Percentiles rank a stretch among this genome's conserved stretches.
Evolutionary conservation across 805 yeast species (phyloP).

Genomic region (Metschnikowia gruessii): DNA sequence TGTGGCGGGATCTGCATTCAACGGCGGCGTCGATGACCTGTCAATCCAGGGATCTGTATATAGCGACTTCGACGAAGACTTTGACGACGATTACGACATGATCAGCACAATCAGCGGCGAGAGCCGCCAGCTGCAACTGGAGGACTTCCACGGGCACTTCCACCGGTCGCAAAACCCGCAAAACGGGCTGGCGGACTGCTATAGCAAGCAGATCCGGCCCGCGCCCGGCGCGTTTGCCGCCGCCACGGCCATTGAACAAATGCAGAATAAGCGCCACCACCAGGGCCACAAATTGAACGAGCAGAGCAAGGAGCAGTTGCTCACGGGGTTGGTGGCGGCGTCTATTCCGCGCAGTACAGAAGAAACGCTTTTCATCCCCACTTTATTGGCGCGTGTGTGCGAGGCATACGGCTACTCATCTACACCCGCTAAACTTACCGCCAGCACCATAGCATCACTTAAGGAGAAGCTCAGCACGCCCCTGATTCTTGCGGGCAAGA

Average conservation of each 20-base stretch:
- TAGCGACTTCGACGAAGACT: slow-evolving; percentile 40
- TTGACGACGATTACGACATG: slow-evolving; percentile 20
- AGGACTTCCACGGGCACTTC: background rate
- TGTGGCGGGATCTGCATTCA: slow-evolving; percentile 57
- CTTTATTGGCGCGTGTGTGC: slow-evolving; percentile 64
- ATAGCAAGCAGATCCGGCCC: slow-evolving; percentile 50
- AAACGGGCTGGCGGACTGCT: background rate
- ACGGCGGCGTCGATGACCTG: slow-evolving; percentile 29
- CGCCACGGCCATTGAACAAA: slow-evolving; percentile 47
- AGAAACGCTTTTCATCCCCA: slow-evolving; percentile 73
- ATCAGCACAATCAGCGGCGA: slow-evolving; percentile 30
- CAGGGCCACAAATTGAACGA: slow-evolving; percentile 20
- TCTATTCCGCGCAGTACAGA: slow-evolving; percentile 76
- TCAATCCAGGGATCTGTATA: slow-evolving; percentile 37
- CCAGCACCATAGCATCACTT: slow-evolving; percentile 65
- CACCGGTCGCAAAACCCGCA: background rate
- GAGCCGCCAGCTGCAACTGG: slow-evolving; percentile 16
- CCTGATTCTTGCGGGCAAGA: slow-evolving; percentile 8
- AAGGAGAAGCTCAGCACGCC: slow-evolving; percentile 29
- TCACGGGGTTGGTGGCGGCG: slow-evolving; percentile 55
- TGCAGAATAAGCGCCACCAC: slow-evolving; percentile 34
- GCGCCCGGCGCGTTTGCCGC: slow-evolving; percentile 40
- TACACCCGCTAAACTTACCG: slow-evolving; percentile 66
- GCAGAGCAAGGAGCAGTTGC: slow-evolving; percentile 32
- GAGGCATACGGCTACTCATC: slow-evolving; percentile 70